Conservation (phyloP, 2,329 filamentous ascomycete genomes). For the Chrysoporthe cubensis region DNA sequence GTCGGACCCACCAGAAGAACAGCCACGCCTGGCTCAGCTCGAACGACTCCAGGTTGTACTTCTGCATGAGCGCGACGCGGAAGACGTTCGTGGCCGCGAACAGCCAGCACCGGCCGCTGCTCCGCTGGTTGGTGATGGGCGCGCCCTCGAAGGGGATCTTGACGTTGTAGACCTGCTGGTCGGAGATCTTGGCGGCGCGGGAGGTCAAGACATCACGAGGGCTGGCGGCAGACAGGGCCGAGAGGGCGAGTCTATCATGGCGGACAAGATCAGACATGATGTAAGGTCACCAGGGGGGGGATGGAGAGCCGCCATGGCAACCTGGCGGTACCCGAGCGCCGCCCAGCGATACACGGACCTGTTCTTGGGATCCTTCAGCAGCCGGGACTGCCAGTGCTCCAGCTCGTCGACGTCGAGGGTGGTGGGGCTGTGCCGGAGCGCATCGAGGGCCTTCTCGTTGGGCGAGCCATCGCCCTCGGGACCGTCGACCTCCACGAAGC, state of each 20-base stretch:
- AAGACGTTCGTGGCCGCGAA: constrained; percentile 93
- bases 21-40: constrained; percentile 88
- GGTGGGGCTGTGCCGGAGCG: constrained; percentile 40
- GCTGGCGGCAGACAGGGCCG: constrained; percentile 70
- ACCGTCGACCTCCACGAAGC: constrained; percentile 56
- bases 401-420: constrained; percentile 56
- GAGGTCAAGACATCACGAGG: constrained; percentile 69
- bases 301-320: too few species aligned
- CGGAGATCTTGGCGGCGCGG: constrained; percentile 63
- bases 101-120: constrained; percentile 86
- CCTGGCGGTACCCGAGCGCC: too few species aligned
- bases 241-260: constrained; percentile 67
- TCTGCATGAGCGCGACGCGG: constrained; percentile 84
- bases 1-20: constrained; percentile 69
- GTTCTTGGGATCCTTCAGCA: constrained; percentile 68
- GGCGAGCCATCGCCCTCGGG: constrained; percentile 29
- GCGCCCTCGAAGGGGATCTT: constrained; percentile 80
- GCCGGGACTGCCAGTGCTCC: constrained; percentile 62
- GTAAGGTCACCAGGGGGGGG: too few species aligned
- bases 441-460: constrained; percentile 40
- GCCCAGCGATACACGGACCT: constrained; percentile 47
- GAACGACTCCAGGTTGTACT: constrained; percentile 75
- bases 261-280: not conserved
- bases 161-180: constrained; percentile 83
- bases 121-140: constrained; percentile 83